Percentiles rank a stretch among this genome's conserved stretches.
Conservation (phyloP, 495 filamentous ascomycete species). For the Chaetomium tenue region DNA sequence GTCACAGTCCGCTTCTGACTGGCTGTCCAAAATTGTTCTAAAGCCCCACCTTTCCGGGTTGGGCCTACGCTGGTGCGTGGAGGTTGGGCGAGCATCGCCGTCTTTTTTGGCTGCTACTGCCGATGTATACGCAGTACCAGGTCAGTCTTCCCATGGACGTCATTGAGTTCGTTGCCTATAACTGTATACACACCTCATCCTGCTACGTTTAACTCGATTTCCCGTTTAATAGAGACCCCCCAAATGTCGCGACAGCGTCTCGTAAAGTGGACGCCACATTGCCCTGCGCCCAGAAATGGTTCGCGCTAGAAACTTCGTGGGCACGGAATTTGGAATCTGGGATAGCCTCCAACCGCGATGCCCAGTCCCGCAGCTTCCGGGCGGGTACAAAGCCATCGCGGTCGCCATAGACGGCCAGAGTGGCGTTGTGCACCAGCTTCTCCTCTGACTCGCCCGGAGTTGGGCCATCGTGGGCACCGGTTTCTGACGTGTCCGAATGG, state of each 20-base stretch:
- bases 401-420: slow-evolving; percentile 75
- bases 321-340: slow-evolving; percentile 47
- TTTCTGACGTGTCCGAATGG: neutral
- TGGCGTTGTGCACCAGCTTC: slow-evolving; percentile 57
- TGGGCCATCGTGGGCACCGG: neutral
- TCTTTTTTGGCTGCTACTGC: too few species aligned
- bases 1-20: too few species aligned
- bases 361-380: slow-evolving; percentile 69
- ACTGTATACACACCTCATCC: too few species aligned
- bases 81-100: too few species aligned
- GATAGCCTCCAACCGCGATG: slow-evolving; percentile 49
- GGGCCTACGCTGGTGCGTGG: too few species aligned
- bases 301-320: slow-evolving; percentile 64
- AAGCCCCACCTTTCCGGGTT: too few species aligned
- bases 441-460: slow-evolving; percentile 37
- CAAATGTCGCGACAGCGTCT: slow-evolving; percentile 35
- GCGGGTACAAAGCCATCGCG: slow-evolving; percentile 72
- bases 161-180: too few species aligned
- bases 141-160: too few species aligned
- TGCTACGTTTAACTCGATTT: neutral
- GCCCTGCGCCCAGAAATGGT: slow-evolving; percentile 80
- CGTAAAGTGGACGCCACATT: slow-evolving; percentile 56
- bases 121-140: too few species aligned
- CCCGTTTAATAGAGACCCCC: slow-evolving; percentile 14
- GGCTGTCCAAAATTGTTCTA: too few species aligned